phyloP scores from a whole-genome alignment of 2,329 filamentous ascomycete species.

The Paramyrothecium sp. region DNA sequence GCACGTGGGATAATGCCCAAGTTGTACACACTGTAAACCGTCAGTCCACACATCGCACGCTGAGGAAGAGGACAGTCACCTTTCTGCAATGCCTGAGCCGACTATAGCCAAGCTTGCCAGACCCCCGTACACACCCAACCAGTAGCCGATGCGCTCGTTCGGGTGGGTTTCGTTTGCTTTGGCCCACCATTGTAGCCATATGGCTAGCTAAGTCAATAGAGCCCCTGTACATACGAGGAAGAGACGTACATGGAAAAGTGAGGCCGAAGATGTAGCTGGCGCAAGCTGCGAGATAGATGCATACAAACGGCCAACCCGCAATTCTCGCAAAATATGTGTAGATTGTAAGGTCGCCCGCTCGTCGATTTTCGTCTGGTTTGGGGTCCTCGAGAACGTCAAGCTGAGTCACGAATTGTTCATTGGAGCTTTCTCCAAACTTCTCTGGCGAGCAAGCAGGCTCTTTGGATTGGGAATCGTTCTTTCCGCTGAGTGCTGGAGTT shows the following conservation, averaged over 20 bases:
- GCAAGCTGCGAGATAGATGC: slow-evolving; percentile 14
- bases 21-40: background rate
- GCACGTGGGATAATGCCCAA: background rate
- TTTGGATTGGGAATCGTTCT: background rate
- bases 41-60: background rate
- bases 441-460: too few species aligned
- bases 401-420: slow-evolving; percentile 11
- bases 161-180: slow-evolving; percentile 13
- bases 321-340: slow-evolving; percentile 17
- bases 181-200: slow-evolving; percentile 23
- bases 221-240: background rate
- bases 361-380: slow-evolving; percentile 5
- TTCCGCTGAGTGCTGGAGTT: background rate
- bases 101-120: slow-evolving; percentile 12
- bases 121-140: slow-evolving; percentile 15
- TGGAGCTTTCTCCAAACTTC: background rate
- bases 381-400: slow-evolving; percentile 13
- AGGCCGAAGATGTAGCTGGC: slow-evolving; percentile 14
- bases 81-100: slow-evolving; percentile 10
- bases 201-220: slow-evolving; percentile 7
- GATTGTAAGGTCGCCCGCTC: slow-evolving; percentile 12
- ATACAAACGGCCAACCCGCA: slow-evolving; percentile 9
- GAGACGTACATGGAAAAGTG: slow-evolving; percentile 15
- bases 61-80: slow-evolving; percentile 2
- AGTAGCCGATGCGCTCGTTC: slow-evolving; percentile 15